phyloP scores from a whole-genome alignment of 106 monocot genomes.

The Phalaenopsis aphrodite region DNA sequence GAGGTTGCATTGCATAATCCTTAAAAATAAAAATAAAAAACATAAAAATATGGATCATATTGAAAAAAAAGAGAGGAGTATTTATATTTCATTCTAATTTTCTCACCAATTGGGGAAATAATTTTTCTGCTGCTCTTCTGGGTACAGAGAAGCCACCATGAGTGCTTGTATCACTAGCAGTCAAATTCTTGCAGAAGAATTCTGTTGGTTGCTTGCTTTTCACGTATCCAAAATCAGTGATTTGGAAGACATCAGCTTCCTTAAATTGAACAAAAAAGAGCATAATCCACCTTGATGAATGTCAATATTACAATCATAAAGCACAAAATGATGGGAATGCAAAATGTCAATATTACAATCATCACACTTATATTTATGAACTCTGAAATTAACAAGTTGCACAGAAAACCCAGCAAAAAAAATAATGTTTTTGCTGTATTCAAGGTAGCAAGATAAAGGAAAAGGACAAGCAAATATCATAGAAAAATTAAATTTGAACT shows the following conservation, averaged over 20 bases:
- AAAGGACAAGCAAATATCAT: too few relatives aligned
- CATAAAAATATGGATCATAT: not conserved
- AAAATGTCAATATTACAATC: not conserved
- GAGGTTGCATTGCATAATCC: slow-evolving; percentile 93
- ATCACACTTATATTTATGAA: not conserved
- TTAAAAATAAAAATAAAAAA: slow-evolving; percentile 14
- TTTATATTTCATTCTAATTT: not conserved
- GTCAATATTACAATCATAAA: not conserved
- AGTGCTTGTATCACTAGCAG: slow-evolving; percentile 94
- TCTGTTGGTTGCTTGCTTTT: slow-evolving; percentile 81
- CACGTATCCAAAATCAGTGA: slow-evolving; percentile 60
- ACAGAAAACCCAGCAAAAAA: too few relatives aligned
- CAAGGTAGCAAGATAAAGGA: not conserved
- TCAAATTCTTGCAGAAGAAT: slow-evolving; percentile 89
- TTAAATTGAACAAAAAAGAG: slow-evolving; percentile 14
- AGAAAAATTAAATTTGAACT: too few relatives aligned
- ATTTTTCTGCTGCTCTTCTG: slow-evolving; percentile 83
- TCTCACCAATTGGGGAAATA: slow-evolving; percentile 83
- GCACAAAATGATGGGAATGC: not conserved
- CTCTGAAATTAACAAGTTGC: not conserved
- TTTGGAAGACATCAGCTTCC: slow-evolving; percentile 74
- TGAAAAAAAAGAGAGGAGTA: not conserved
- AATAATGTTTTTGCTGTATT: not conserved
- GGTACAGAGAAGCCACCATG: slow-evolving; percentile 98
- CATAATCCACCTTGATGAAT: not conserved